These are phyloP conservation scores for Capsicum rhomboideum DNA, from an alignment of 257 asterid genomes.

Conservation along the genomic window DNA sequence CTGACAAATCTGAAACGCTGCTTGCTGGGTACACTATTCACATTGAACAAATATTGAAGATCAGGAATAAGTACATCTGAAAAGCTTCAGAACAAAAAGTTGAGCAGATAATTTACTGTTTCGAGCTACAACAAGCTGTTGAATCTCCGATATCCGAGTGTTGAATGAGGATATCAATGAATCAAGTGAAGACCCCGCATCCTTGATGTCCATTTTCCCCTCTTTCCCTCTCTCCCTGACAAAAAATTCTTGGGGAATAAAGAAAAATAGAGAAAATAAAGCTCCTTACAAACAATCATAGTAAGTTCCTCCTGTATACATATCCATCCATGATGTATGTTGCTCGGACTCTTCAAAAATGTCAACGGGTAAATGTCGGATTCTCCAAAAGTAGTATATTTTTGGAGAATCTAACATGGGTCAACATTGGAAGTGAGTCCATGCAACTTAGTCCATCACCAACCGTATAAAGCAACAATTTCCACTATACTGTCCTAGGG, in stretches of 20 bases:
- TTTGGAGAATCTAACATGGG: too few relatives aligned
- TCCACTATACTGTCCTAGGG: too few relatives aligned
- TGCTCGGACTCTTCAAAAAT: too few relatives aligned
- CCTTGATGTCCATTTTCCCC: slow-evolving; percentile 52
- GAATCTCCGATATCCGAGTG: slow-evolving; percentile 68
- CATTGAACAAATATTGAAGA: neutral
- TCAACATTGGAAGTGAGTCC: too few relatives aligned
- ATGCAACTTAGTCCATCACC: too few relatives aligned
- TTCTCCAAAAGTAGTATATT: too few relatives aligned
- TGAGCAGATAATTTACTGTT: slow-evolving; percentile 42
- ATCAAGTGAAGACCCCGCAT: slow-evolving; percentile 76
- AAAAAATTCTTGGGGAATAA: neutral
- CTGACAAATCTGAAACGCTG: slow-evolving; percentile 65
- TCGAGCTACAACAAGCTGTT: slow-evolving; percentile 86
- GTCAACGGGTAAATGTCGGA: too few relatives aligned
- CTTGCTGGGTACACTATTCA: slow-evolving; percentile 75
- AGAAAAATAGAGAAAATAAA: neutral
- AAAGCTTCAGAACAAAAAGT: neutral
- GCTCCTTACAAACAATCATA: neutral
- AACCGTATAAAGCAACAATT: neutral
- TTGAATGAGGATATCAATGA: slow-evolving; percentile 71
- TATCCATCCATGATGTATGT: neutral
- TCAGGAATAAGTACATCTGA: neutral
- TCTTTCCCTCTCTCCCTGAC: neutral
- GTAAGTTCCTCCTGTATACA: neutral